Evolutionary conservation across 2,329 filamentous ascomycete species (phyloP).

Genomic region (Colletotrichum sp.): DNA sequence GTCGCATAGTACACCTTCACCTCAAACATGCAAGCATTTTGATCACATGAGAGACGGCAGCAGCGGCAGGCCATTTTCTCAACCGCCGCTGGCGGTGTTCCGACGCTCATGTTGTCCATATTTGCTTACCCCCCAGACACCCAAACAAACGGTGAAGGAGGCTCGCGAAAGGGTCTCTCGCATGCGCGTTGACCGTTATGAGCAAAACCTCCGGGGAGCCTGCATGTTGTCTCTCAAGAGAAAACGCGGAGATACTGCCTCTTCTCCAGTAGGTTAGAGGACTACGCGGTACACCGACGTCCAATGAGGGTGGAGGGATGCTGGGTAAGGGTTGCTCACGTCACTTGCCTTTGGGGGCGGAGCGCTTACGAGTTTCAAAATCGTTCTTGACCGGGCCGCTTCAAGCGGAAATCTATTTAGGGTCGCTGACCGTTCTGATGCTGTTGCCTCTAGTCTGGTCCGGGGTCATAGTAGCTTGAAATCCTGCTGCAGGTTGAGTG

Average conservation of each 20-base stretch:
- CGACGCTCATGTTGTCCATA: background rate
- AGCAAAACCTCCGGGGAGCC: background rate
- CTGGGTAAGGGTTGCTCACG: slow-evolving; percentile 1
- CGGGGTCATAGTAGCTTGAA: background rate
- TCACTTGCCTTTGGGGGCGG: background rate
- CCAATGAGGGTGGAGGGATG: background rate
- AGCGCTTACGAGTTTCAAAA: background rate
- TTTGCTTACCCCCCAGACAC: background rate
- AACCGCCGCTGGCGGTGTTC: background rate
- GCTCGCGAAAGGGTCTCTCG: background rate
- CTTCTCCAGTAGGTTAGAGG: background rate
- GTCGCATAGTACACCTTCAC: background rate
- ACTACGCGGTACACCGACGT: background rate
- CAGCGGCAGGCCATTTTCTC: background rate
- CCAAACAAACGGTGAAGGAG: background rate
- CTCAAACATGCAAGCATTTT: background rate
- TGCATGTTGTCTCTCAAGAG: background rate
- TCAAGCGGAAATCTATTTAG: too few species aligned
- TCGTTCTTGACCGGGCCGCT: background rate
- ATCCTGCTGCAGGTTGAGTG: background rate
- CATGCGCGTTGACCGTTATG: background rate
- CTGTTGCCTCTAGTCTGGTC: background rate
- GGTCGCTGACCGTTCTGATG: background rate
- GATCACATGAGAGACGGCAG: background rate
- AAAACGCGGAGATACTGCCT: background rate